Conservation (phyloP, 108 stramenopile species). For the Conticribra guillardii region DNA sequence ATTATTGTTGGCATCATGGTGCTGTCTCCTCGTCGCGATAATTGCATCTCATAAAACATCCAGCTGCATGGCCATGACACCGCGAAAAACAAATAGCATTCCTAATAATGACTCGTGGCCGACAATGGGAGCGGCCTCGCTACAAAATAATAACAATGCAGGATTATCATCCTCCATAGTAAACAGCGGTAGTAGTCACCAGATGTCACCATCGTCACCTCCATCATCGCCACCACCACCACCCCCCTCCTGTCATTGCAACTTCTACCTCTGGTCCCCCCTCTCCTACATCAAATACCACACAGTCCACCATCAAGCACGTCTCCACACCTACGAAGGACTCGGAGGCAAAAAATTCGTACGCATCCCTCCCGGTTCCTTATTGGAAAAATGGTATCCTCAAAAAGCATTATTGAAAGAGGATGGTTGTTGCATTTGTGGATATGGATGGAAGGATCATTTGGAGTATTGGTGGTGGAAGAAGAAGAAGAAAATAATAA, state of each 20-base stretch:
- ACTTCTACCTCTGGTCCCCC: conserved; percentile 21
- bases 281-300: conserved; percentile 19
- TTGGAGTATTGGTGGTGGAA: conserved; percentile 43
- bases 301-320: conserved; percentile 2
- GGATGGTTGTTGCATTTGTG: conserved; percentile 37
- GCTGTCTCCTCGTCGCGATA: too few species aligned
- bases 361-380: conserved; percentile 23
- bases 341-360: conserved; percentile 42
- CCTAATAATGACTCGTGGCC: conserved; percentile 8
- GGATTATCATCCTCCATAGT: not conserved
- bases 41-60: too few species aligned
- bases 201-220: conserved; percentile 1
- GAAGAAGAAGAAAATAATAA: conserved; percentile 13
- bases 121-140: conserved; percentile 10
- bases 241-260: conserved; percentile 17
- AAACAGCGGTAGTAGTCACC: not conserved
- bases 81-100: not conserved
- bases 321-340: conserved; percentile 29
- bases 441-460: conserved; percentile 40
- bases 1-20: too few species aligned
- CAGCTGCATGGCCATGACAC: not conserved
- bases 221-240: not conserved
- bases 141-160: too few species aligned
- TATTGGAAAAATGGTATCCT: conserved; percentile 20
- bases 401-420: conserved; percentile 20